These are phyloP conservation scores for Leptographium flavum DNA, from an alignment of 2,329 filamentous ascomycete species.

Conservation along the genomic window DNA sequence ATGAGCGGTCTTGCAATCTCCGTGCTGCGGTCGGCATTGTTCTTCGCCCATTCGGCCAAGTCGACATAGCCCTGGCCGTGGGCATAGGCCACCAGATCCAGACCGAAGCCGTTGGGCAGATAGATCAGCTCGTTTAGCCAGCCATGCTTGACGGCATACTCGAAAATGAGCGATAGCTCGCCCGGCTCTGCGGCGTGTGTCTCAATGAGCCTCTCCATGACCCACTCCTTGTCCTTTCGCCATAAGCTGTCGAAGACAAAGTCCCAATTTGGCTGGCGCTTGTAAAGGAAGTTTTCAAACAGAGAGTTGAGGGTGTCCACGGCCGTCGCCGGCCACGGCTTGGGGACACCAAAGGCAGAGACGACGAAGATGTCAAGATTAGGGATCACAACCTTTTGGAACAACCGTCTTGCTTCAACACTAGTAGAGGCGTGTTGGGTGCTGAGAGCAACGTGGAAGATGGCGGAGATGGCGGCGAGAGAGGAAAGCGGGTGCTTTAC, in stretches of 20 bases:
- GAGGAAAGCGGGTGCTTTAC: slow-evolving; percentile 81
- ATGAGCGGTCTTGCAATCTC: slow-evolving; percentile 58
- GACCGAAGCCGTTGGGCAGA: slow-evolving; percentile 67
- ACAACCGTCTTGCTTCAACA: slow-evolving; percentile 48
- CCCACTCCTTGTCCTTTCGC: slow-evolving; percentile 81
- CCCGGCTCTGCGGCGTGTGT: slow-evolving; percentile 57
- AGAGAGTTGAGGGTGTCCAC: slow-evolving; percentile 62
- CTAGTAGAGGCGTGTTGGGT: slow-evolving; percentile 47
- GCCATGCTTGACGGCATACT: slow-evolving; percentile 65
- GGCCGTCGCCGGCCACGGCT: slow-evolving; percentile 62
- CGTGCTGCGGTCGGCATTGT: slow-evolving; percentile 49
- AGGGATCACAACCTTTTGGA: slow-evolving; percentile 53
- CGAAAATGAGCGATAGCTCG: slow-evolving; percentile 54
- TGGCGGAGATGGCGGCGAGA: slow-evolving; percentile 61
- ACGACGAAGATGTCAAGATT: slow-evolving; percentile 70
- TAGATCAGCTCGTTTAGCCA: slow-evolving; percentile 77
- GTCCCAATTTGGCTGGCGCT: slow-evolving; percentile 62
- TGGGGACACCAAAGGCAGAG: slow-evolving; percentile 61
- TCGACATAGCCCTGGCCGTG: slow-evolving; percentile 72
- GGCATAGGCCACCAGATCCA: slow-evolving; percentile 75
- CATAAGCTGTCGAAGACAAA: slow-evolving; percentile 87
- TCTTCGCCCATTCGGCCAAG: slow-evolving; percentile 65
- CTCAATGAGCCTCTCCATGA: slow-evolving; percentile 65
- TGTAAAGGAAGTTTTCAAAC: slow-evolving; percentile 72
- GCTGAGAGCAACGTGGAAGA: slow-evolving; percentile 50